Evolutionary conservation across 2,329 filamentous ascomycete species (phyloP).

Genomic region (Beauveria sp.): DNA sequence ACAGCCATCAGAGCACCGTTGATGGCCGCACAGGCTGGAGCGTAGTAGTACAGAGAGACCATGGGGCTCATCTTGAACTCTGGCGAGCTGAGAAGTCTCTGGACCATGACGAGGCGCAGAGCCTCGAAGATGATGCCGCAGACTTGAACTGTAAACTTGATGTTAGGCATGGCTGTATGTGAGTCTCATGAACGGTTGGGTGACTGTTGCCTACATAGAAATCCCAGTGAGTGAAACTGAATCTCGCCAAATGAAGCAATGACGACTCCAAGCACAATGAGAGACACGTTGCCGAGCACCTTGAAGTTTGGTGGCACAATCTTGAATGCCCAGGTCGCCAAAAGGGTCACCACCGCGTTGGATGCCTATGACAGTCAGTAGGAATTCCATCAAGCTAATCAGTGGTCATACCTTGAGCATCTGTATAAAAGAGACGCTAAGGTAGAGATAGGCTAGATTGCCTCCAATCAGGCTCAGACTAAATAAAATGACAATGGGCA

Average conservation of each 20-base stretch:
- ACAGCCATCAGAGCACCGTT: constrained; percentile 67
- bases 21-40: constrained; percentile 75
- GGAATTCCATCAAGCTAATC: too few species aligned
- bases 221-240: constrained; percentile 75
- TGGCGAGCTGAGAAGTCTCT: constrained; percentile 70
- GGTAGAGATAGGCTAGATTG: constrained; percentile 91
- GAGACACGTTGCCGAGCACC: constrained; percentile 84
- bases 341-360: constrained; percentile 84
- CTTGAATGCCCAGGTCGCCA: constrained; percentile 82
- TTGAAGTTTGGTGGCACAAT: constrained; percentile 77
- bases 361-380: constrained; percentile 42
- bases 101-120: constrained; percentile 78
- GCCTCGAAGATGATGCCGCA: constrained; percentile 76
- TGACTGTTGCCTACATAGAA: constrained; percentile 45
- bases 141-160: constrained; percentile 45
- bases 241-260: constrained; percentile 95
- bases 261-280: constrained; percentile 90
- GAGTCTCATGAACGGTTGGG: neutral
- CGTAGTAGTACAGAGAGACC: constrained; percentile 86
- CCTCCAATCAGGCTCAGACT: constrained; percentile 93
- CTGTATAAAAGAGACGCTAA: constrained; percentile 95
- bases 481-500: constrained; percentile 94
- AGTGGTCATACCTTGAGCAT: constrained; percentile 77
- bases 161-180: neutral
- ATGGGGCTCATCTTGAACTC: constrained; percentile 91